phyloP scores from a whole-genome alignment of 441 rosid genomes.

The Capsella rubella region DNA sequence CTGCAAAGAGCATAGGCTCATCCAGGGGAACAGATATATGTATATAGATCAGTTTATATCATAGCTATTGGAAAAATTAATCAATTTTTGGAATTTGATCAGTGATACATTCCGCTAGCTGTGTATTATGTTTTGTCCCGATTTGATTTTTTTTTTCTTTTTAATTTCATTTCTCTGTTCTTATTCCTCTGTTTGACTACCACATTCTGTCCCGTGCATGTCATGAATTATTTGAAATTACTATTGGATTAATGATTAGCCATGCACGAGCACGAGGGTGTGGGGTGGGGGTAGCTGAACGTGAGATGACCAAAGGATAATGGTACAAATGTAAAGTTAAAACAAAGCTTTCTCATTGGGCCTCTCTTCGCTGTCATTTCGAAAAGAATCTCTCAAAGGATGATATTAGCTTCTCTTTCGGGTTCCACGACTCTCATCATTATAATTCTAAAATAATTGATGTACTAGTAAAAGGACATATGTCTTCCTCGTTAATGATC shows the following conservation, averaged over 20 bases:
- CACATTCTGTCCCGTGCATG: conserved; percentile 1
- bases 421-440: conserved; percentile 33
- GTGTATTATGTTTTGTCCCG: neutral
- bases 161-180: neutral
- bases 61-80: too few relatives aligned
- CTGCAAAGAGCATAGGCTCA: too few relatives aligned
- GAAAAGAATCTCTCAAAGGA: conserved; percentile 14
- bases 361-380: conserved; percentile 30
- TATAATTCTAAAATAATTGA: conserved; percentile 20
- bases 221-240: conserved; percentile 9
- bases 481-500: conserved; percentile 18
- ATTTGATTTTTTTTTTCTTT: neutral
- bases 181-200: neutral
- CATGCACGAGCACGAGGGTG: conserved; percentile 5
- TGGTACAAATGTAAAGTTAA: conserved; percentile 14
- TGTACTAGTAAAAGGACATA: conserved; percentile 13
- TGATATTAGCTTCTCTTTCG: neutral
- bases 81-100: too few relatives aligned
- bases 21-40: too few relatives aligned
- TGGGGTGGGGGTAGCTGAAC: neutral
- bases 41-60: too few relatives aligned
- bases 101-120: neutral
- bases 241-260: conserved; percentile 4
- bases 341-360: conserved; percentile 14
- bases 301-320: neutral